Percentiles rank a stretch among this genome's conserved stretches.
phyloP scores from a whole-genome alignment of 108 stramenopile species.

The Fistulifera pelliculosa region DNA sequence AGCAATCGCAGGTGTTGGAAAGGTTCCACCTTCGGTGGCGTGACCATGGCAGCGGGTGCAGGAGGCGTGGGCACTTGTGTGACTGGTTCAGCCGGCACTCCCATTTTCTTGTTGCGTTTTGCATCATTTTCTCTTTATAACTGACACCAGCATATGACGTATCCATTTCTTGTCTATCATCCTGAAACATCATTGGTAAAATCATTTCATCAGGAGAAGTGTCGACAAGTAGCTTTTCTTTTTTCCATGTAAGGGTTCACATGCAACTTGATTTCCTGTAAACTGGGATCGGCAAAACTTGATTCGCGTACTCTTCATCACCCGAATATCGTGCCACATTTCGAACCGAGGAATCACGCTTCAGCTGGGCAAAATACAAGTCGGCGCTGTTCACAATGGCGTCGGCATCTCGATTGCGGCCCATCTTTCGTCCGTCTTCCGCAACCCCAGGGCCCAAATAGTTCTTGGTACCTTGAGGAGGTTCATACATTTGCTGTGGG shows the following conservation, averaged over 20 bases:
- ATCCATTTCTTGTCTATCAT: background rate
- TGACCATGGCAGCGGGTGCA: conserved; percentile 3
- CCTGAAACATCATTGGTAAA: conserved; percentile 2
- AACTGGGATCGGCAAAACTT: conserved; percentile 55
- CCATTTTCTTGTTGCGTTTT: conserved; percentile 20
- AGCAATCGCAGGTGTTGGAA: background rate
- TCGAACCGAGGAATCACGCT: conserved; percentile 69
- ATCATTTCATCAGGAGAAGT: conserved; percentile 30
- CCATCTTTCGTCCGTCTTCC: conserved; percentile 25
- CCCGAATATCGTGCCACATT: conserved; percentile 47
- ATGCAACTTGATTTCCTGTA: conserved; percentile 33
- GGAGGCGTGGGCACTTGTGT: conserved; percentile 8
- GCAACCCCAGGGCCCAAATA: conserved; percentile 15
- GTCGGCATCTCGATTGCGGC: conserved; percentile 61
- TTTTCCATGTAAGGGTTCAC: conserved; percentile 66
- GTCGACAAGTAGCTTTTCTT: conserved; percentile 26
- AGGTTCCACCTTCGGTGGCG: conserved; percentile 7
- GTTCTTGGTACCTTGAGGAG: conserved; percentile 16
- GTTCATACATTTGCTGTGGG: background rate
- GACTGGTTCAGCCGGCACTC: conserved; percentile 9
- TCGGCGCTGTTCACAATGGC: conserved; percentile 71
- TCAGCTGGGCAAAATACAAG: conserved; percentile 80
- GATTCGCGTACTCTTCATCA: conserved; percentile 46
- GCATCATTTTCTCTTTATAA: conserved; percentile 53
- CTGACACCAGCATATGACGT: conserved; percentile 25